Evolutionary conservation across 192 early-diverging fungal species (phyloP), one percentile per base, ranked within the genome.

Genomic region (Coemansia sp.): DNA sequence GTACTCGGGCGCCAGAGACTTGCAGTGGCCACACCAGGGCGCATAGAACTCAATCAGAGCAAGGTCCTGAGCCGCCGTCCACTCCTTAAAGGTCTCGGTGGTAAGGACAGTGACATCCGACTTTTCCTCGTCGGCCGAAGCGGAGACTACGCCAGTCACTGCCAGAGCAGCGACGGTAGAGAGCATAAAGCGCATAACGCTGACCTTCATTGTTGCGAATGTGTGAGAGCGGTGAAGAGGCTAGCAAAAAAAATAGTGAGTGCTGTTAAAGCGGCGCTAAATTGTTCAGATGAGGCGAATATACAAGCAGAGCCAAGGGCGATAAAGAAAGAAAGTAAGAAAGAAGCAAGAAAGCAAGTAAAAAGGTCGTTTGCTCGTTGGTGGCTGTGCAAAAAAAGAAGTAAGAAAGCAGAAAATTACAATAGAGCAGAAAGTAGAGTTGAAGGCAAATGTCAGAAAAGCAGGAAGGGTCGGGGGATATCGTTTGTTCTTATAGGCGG

Each of bases 1-100:
- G 80, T 95, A 99, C 65, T 97, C 92, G 60, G 96, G 96, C 24
- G 95, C 95, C 65, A 92, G 80, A 58, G 85, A 84, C 87, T 98
- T 94, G 85, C 97, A 99, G 88, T 99, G 93, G 61, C 95, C 94
- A 82, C 97, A 99, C 96, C 94, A 98, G 35, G 95, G 97, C 37
- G 97, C 95, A 79, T 88, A 98, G 84, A 98, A 98, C 82, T 98
- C 91, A 62, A 98, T 90, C 52, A 98, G 87, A 29, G 91, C 87
- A 44, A 96, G 72, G 10, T 89, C 75, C 75, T 92, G 86, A 3
- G 78, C 71, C 22, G 86, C 69, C 62, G 91, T 82, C 67, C 83
- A 85, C 12, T 72, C 53, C 53, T 56, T 56, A 30, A 56, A 56
- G 15, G 29, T 56, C 30, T 56, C 53, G 53, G 53, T 56, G 15